Percentiles rank a stretch among this genome's conserved stretches.
Conservation (phyloP, 176 grass and related monocot genomes). For the Oryza meyeriana region DNA sequence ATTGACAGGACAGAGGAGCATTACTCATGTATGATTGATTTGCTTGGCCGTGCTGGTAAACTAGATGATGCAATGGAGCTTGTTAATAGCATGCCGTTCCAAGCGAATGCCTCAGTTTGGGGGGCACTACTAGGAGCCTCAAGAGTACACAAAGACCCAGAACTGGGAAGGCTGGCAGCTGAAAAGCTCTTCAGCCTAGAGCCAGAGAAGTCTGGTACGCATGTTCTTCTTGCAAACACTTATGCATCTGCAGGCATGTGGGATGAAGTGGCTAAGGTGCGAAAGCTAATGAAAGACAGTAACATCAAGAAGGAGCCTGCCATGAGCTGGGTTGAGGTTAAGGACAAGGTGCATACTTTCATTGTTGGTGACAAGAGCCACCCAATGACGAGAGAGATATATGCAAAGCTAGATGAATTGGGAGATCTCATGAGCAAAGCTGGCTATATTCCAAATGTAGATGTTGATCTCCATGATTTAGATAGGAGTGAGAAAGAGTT, state of each 20-base stretch:
- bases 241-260: constrained; percentile 80
- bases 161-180: constrained; percentile 58
- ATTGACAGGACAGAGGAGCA: constrained; percentile 76
- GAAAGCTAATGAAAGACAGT: constrained; percentile 70
- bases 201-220: constrained; percentile 81
- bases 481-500: constrained; percentile 69
- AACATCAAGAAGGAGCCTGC: constrained; percentile 73
- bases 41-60: constrained; percentile 79
- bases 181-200: constrained; percentile 75
- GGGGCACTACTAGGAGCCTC: constrained; percentile 71
- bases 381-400: constrained; percentile 61
- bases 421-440: constrained; percentile 69
- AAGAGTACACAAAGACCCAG: constrained; percentile 59
- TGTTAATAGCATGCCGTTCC: constrained; percentile 68
- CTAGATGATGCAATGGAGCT: constrained; percentile 77
- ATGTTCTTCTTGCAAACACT: constrained; percentile 71
- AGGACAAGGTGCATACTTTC: constrained; percentile 81
- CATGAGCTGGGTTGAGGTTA: constrained; percentile 94
- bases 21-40: constrained; percentile 86
- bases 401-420: constrained; percentile 80
- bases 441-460: constrained; percentile 66
- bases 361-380: constrained; percentile 77
- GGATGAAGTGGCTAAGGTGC: constrained; percentile 57
- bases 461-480: constrained; percentile 68
- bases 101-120: constrained; percentile 72